Evolutionary conservation across 495 filamentous ascomycete species (phyloP).

Genomic region (Evansstolkia leycettana): DNA sequence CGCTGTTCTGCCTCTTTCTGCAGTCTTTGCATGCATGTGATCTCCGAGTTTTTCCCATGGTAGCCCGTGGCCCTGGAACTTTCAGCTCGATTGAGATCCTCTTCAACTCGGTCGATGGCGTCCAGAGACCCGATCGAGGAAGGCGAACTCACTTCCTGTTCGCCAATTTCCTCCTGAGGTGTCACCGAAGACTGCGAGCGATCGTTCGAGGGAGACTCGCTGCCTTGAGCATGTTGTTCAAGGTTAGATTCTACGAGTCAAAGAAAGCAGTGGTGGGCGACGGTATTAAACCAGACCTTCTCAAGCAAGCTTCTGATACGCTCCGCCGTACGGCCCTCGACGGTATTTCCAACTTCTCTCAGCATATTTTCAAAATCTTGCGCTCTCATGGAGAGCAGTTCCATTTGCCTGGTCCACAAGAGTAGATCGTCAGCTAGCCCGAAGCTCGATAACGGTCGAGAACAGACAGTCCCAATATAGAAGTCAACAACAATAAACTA

Average conservation of each 20-base stretch:
- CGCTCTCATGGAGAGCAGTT: conserved; percentile 32
- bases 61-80: conserved; percentile 43
- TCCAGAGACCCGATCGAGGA: conserved; percentile 51
- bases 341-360: conserved; percentile 22
- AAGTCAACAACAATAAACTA: too few species aligned
- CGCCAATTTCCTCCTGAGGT: conserved; percentile 23
- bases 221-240: conserved; percentile 8
- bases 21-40: conserved; percentile 47
- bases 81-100: conserved; percentile 44
- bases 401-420: conserved; percentile 21
- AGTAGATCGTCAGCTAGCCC: conserved; percentile 6
- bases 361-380: conserved; percentile 38
- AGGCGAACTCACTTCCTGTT: conserved; percentile 16
- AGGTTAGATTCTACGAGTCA: background rate
- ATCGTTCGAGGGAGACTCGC: conserved; percentile 15
- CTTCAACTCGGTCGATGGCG: conserved; percentile 46
- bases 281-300: conserved; percentile 17
- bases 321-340: conserved; percentile 21
- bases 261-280: too few species aligned
- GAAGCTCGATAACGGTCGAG: conserved; percentile 3
- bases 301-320: conserved; percentile 28
- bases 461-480: conserved; percentile 1
- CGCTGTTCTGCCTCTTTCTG: conserved; percentile 26
- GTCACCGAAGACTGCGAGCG: conserved; percentile 21
- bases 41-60: conserved; percentile 53